These are phyloP conservation scores for Vigna reflexopilosa DNA, from an alignment of 306 rosid species.

Conservation along the genomic window DNA sequence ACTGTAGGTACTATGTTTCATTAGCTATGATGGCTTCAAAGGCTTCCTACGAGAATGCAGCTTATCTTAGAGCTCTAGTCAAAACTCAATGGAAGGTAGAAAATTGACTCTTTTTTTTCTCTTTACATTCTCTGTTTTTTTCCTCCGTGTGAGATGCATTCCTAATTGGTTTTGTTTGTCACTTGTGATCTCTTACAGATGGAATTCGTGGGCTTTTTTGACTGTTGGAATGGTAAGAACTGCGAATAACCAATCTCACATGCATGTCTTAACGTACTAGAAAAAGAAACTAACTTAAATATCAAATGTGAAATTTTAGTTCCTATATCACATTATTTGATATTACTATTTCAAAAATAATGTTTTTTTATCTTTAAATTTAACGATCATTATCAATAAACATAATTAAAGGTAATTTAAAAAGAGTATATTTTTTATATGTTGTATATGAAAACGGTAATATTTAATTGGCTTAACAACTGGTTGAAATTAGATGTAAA, in stretches of 20 bases:
- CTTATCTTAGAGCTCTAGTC: constrained; percentile 51
- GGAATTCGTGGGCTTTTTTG: constrained; percentile 67
- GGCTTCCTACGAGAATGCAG: constrained; percentile 64
- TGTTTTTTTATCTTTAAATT: too few relatives aligned
- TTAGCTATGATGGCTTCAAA: constrained; percentile 76
- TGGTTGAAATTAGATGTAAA: too few relatives aligned
- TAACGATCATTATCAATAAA: too few relatives aligned
- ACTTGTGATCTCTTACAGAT: constrained; percentile 50
- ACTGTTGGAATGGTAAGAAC: constrained; percentile 81
- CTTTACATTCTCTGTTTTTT: not conserved
- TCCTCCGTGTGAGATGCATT: too few relatives aligned
- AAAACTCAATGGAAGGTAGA: constrained; percentile 64
- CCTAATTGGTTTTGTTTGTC: not conserved
- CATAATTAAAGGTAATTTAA: too few relatives aligned
- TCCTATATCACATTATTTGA: too few relatives aligned
- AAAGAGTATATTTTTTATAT: too few relatives aligned
- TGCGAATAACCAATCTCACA: not conserved
- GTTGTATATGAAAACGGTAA: too few relatives aligned
- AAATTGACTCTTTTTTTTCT: not conserved
- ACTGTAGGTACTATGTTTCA: constrained; percentile 49
- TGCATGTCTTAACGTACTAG: not conserved
- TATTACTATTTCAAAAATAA: too few relatives aligned
- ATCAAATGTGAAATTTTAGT: too few relatives aligned
- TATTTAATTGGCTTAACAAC: too few relatives aligned
- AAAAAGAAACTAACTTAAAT: too few relatives aligned